A percentile compares a stretch with the other conserved stretches of the same genome.
phyloP scores from a whole-genome alignment of 768 basidiomycete species.

The Thelephora ganbajun region DNA sequence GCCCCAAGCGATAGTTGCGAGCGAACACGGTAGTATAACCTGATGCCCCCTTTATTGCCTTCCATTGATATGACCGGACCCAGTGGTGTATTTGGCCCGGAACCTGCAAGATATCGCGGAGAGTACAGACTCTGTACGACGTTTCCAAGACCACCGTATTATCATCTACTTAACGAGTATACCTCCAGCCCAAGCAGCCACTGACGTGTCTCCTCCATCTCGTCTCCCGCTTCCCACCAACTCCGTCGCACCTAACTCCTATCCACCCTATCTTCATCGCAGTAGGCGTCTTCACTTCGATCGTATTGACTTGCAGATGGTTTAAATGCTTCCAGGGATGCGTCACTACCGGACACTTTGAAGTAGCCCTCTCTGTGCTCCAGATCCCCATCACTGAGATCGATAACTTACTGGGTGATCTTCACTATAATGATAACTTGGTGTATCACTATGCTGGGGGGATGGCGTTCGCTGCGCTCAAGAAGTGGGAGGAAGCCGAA shows the following conservation, averaged over 20 bases:
- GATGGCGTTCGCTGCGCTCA: slow-evolving; percentile 45
- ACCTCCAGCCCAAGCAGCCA: slow-evolving; percentile 26
- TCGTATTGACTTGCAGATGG: neutral
- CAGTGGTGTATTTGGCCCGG: slow-evolving; percentile 55
- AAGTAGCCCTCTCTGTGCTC: slow-evolving; percentile 48
- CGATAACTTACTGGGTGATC: slow-evolving; percentile 43
- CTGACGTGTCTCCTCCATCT: slow-evolving; percentile 48
- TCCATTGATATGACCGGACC: neutral
- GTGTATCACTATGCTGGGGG: slow-evolving; percentile 80
- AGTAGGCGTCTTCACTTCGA: slow-evolving; percentile 21
- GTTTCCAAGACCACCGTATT: slow-evolving; percentile 10
- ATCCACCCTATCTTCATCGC: slow-evolving; percentile 57
- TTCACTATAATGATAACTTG: slow-evolving; percentile 68
- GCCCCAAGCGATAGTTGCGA: slow-evolving; percentile 48
- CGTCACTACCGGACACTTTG: slow-evolving; percentile 36
- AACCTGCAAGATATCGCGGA: slow-evolving; percentile 42
- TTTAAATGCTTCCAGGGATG: slow-evolving; percentile 31
- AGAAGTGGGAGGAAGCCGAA: slow-evolving; percentile 54
- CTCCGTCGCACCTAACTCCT: slow-evolving; percentile 45
- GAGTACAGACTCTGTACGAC: slow-evolving; percentile 33
- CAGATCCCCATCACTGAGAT: slow-evolving; percentile 50
- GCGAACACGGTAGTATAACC: slow-evolving; percentile 42
- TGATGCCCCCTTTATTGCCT: no score
- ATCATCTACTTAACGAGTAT: slow-evolving; percentile 13
- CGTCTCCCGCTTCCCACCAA: slow-evolving; percentile 45